phyloP scores from a whole-genome alignment of 306 rosid genomes.

The Pyrus betulifolia region DNA sequence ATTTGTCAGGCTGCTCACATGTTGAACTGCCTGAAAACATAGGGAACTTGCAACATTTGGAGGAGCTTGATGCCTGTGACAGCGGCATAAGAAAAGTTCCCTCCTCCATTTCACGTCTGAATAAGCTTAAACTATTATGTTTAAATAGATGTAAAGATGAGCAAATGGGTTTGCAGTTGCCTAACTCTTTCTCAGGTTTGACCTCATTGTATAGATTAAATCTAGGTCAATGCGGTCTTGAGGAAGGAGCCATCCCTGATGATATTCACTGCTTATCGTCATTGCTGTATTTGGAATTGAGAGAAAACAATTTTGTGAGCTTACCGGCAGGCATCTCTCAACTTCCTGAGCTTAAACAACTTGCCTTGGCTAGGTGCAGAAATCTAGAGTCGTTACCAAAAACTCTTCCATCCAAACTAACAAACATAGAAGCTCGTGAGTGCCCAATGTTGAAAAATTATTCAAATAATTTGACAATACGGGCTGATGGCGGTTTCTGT shows the following conservation, averaged over 20 bases:
- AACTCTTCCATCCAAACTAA: background rate
- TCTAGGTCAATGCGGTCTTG: background rate
- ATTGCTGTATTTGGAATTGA: background rate
- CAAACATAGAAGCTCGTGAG: rapidly evolving
- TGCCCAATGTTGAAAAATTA: background rate
- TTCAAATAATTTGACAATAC: background rate
- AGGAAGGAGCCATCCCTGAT: background rate
- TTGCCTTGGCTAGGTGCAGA: background rate
- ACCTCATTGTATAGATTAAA: background rate
- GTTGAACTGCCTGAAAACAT: background rate
- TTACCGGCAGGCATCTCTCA: background rate
- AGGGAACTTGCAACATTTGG: background rate
- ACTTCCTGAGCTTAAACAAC: background rate
- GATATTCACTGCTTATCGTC: background rate
- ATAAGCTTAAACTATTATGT: background rate
- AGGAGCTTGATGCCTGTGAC: slow-evolving; percentile 9
- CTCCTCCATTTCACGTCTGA: background rate
- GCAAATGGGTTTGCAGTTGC: background rate
- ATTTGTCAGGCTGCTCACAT: background rate
- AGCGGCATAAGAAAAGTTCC: background rate
- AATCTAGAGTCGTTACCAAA: background rate
- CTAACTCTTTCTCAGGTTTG: background rate
- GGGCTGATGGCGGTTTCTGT: background rate
- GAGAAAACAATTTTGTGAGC: background rate
- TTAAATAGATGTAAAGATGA: background rate